Percentiles rank a stretch among this genome's conserved stretches.
Evolutionary conservation across 2,329 filamentous ascomycete genomes (phyloP).

Genomic region (Hypoxylon sp.): DNA sequence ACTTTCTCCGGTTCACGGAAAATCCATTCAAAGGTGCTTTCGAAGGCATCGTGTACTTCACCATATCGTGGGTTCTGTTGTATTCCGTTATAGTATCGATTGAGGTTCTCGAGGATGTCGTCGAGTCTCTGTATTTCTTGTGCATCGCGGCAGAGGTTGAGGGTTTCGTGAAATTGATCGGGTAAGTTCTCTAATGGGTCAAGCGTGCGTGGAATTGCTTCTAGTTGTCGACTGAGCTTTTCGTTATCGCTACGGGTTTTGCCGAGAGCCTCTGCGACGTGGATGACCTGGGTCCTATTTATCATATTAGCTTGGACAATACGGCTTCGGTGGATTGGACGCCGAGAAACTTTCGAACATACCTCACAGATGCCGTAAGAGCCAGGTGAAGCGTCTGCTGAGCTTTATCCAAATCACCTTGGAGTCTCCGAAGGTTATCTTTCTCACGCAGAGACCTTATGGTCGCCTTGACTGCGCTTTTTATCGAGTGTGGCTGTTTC

Average conservation of each 20-base stretch:
- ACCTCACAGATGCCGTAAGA: constrained; percentile 8
- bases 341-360: not conserved
- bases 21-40: constrained; percentile 24
- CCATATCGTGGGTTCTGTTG: constrained; percentile 24
- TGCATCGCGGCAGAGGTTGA: not conserved
- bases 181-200: constrained; percentile 2
- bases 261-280: not conserved
- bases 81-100: not conserved
- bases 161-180: constrained; percentile 1
- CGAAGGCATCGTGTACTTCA: not conserved
- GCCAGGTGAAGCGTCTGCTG: not conserved
- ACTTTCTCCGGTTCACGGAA: constrained; percentile 17
- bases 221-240: constrained; percentile 6
- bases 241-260: not conserved
- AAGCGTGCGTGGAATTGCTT: not conserved
- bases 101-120: not conserved
- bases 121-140: not conserved
- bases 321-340: not conserved
- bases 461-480: not conserved
- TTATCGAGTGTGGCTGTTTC: not conserved
- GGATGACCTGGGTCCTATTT: not conserved
- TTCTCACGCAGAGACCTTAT: not conserved
- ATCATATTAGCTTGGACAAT: not conserved
- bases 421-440: not conserved
- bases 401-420: not conserved